Evolutionary conservation across 441 rosid species (phyloP), one percentile per base, ranked within the genome.

Genomic region (Mallotus repandus): DNA sequence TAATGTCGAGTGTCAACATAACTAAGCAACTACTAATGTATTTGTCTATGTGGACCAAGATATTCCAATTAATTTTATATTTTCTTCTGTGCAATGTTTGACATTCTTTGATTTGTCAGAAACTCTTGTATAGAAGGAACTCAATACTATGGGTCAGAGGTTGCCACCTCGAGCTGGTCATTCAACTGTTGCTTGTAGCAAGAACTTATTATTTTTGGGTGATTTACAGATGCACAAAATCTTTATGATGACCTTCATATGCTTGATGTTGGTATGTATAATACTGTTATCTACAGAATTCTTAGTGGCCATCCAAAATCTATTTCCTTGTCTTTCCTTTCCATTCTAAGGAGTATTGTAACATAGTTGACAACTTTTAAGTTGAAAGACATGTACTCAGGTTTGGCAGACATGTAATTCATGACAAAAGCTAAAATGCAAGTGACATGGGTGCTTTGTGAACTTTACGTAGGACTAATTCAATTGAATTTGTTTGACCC

Each of bases 111-210:
- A 32, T 66, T 55, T 72, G 58, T 72, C 75, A 96, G 99, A 93
- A 76, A 90, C 97, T 77, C 89, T 93, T 60, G 79, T 77, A 63
- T 96, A 98, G 99, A 96, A 82, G 80, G 94, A 96, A 88, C 81
- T 96, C 81, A 84, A 70, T 63, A 84, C 97, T 54, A 74, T 89
- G 15, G 98, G 99, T 76, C 87, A 84, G 79, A 82, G 81, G 76
- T 72, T 95, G 84, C 76, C 98, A 69, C 98, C 99, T 71, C 91
- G 98, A 80, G 99, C 98, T 78, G 99, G 99, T 48, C 97, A 93
- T 79, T 85, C 95, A 16, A 84, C 99, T 21, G 86, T 90, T 80
- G 85, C 96, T 70, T 84, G 93, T 79, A 95, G 99, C 82, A 95
- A 87, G 84, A 84, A 87, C 73, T 79, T 95, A 61, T 91, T 82